Percentiles rank a stretch among this genome's conserved stretches.
phyloP scores from a whole-genome alignment of 2,329 filamentous ascomycete species.

The Fusarium austroafricanum region DNA sequence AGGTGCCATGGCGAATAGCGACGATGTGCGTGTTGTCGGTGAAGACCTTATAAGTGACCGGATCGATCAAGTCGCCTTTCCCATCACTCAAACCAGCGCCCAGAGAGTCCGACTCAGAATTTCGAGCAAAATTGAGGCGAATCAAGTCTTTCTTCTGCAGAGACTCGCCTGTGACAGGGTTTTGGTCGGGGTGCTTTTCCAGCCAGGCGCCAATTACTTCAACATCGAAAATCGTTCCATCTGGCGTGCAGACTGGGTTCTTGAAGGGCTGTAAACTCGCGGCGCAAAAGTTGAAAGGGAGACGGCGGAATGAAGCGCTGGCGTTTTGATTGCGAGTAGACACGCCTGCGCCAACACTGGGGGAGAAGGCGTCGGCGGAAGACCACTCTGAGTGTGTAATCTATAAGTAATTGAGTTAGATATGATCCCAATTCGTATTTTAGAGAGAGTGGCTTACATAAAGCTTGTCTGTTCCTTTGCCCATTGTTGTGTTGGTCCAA shows the following conservation, averaged over 20 bases:
- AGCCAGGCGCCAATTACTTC: slow-evolving; percentile 96
- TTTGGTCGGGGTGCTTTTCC: slow-evolving; percentile 86
- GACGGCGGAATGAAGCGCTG: slow-evolving; percentile 78
- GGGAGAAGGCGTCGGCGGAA: slow-evolving; percentile 87
- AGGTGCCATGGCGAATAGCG: slow-evolving; percentile 80
- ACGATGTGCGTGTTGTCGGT: slow-evolving; percentile 99
- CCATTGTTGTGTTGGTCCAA: slow-evolving; percentile 48
- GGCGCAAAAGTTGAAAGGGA: slow-evolving; percentile 98
- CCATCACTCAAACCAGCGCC: slow-evolving; percentile 62
- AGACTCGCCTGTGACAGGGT: slow-evolving; percentile 85
- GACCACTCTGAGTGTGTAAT: slow-evolving; percentile 99
- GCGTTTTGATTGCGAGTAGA: slow-evolving; percentile 60
- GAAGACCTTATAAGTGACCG: slow-evolving; percentile 96
- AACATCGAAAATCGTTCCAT: slow-evolving; percentile 93
- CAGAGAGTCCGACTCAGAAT: slow-evolving; percentile 73
- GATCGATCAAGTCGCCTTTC: slow-evolving; percentile 88
- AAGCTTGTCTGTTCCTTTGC: slow-evolving; percentile 60
- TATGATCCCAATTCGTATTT: neutral
- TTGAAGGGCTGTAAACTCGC: slow-evolving; percentile 94
- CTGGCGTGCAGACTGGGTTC: slow-evolving; percentile 89
- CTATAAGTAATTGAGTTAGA: slow-evolving; percentile 39
- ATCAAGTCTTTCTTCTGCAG: slow-evolving; percentile 86
- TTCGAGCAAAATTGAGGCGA: slow-evolving; percentile 90
- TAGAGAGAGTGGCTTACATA: slow-evolving; percentile 49
- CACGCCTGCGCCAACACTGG: slow-evolving; percentile 78